phyloP scores from a whole-genome alignment of 306 rosid genomes.

The Sindora glabra region DNA sequence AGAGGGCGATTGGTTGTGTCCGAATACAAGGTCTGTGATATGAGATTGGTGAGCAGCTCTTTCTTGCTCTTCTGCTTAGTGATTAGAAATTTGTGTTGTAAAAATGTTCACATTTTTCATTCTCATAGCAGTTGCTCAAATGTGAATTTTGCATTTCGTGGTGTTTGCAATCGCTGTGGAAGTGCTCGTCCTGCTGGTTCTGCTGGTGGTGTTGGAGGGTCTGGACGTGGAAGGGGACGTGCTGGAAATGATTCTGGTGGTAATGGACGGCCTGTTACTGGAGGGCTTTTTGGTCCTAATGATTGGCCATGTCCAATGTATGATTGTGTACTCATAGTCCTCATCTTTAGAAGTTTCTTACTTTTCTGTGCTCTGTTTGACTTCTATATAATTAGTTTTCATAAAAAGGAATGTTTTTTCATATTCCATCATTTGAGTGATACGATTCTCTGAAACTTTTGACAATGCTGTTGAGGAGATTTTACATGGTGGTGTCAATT shows the following conservation, averaged over 20 bases:
- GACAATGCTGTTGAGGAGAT: no score
- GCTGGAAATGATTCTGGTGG: constrained; percentile 59
- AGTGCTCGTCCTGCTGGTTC: constrained; percentile 95
- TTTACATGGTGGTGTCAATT: background rate
- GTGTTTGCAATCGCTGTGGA: constrained; percentile 98
- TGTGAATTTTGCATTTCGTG: constrained; percentile 98
- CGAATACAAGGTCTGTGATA: constrained; percentile 99
- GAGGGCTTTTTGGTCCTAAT: constrained; percentile 96
- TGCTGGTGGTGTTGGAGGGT: constrained; percentile 64
- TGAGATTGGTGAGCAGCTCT: constrained; percentile 98
- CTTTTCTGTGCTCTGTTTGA: background rate
- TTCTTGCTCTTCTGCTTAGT: constrained; percentile 54
- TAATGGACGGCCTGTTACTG: constrained; percentile 58
- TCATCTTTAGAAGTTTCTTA: background rate
- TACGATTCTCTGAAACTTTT: no score
- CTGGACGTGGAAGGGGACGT: constrained; percentile 93
- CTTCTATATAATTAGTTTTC: constrained; percentile 7
- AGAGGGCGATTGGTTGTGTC: constrained; percentile 98
- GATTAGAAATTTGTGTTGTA: background rate
- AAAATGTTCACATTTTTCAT: constrained; percentile 26
- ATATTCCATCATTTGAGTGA: constrained; percentile 1
- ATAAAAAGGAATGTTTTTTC: background rate
- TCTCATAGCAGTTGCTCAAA: constrained; percentile 72
- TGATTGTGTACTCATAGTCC: background rate
- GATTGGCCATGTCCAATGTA: constrained; percentile 99